Conservation (phyloP, 2,329 filamentous ascomycete genomes). For the Knufia fluminis region DNA sequence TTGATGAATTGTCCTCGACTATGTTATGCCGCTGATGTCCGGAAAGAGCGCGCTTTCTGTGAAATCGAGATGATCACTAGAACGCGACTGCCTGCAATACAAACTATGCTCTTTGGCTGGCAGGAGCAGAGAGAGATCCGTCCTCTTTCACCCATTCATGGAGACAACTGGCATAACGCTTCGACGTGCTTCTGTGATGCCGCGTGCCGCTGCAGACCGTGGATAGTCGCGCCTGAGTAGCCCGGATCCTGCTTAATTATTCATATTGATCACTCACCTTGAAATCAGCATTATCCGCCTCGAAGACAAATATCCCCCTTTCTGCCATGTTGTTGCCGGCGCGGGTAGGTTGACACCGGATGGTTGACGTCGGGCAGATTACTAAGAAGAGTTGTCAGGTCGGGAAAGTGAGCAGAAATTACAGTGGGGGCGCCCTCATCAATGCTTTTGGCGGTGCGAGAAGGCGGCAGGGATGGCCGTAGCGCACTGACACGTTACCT, state of each 20-base stretch:
- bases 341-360: not conserved
- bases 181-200: not conserved
- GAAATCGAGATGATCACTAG: too few relatives aligned
- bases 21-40: too few relatives aligned
- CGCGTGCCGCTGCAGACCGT: too few relatives aligned
- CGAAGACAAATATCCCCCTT: slow-evolving; percentile 7
- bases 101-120: too few relatives aligned
- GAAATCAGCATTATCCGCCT: slow-evolving; percentile 9
- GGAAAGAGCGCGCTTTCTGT: too few relatives aligned
- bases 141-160: too few relatives aligned
- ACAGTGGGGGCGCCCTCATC: not conserved
- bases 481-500: not conserved
- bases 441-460: not conserved
- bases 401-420: not conserved
- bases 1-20: too few relatives aligned
- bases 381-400: not conserved
- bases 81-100: too few relatives aligned
- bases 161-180: too few relatives aligned
- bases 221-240: not conserved
- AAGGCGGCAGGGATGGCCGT: not conserved
- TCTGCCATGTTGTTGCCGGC: not conserved
- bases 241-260: not conserved
- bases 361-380: slow-evolving; percentile 5
- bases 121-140: too few relatives aligned
- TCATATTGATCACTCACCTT: slow-evolving; percentile 1